Conservation (phyloP, 208 protist genomes). For the Wallacemonas sp. region DNA sequence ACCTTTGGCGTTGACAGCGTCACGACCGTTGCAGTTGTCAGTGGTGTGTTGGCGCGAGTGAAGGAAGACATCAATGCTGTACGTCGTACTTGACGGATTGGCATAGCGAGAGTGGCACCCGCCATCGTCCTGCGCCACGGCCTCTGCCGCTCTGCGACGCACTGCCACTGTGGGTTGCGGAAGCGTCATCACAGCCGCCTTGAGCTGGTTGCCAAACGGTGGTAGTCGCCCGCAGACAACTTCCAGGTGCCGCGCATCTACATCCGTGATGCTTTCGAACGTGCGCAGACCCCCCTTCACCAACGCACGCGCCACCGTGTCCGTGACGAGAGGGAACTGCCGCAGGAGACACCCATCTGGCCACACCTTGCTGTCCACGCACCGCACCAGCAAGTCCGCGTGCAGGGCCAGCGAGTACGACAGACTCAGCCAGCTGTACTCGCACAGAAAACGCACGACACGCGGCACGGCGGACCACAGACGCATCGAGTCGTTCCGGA, state of each 20-base stretch:
- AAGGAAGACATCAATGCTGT: too few relatives aligned
- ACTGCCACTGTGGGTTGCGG: constrained; percentile 21
- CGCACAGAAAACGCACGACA: constrained; percentile 57
- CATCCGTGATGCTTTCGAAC: constrained; percentile 35
- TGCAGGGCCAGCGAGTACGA: constrained; percentile 52
- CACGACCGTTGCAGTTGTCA: neutral
- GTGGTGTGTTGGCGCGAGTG: too few relatives aligned
- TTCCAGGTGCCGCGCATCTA: constrained; percentile 63
- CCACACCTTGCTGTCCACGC: constrained; percentile 81
- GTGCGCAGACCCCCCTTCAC: constrained; percentile 38
- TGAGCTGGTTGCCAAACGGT: constrained; percentile 71
- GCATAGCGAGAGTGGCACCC: too few relatives aligned
- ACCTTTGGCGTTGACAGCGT: too few relatives aligned
- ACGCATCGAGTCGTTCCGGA: constrained; percentile 77
- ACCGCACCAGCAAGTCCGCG: constrained; percentile 52
- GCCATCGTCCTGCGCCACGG: too few relatives aligned
- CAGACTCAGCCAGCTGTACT: constrained; percentile 48
- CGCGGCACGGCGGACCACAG: constrained; percentile 71
- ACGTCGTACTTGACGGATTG: too few relatives aligned
- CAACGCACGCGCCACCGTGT: constrained; percentile 49
- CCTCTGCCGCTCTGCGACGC: too few relatives aligned
- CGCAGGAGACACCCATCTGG: constrained; percentile 59
- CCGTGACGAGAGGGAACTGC: constrained; percentile 73
- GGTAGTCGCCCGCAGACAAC: constrained; percentile 60
- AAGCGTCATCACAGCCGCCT: constrained; percentile 26